Base-by-base conservation (phyloP, 2,329 filamentous ascomycete genomes). In the Chaetomiaceae sp. region DNA sequence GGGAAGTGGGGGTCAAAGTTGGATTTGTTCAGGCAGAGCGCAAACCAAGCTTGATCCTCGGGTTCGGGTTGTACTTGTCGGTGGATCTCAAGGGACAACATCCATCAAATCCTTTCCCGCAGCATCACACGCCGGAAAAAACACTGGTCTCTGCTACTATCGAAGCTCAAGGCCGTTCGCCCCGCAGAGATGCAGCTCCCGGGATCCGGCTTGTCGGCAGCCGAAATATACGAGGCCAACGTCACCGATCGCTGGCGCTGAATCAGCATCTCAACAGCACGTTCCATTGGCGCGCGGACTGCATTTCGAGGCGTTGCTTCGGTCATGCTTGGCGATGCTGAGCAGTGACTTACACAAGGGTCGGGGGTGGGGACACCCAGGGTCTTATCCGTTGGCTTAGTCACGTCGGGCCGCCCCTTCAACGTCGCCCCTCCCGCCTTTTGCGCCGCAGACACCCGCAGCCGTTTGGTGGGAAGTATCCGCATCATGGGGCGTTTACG, bases 191-290 rank as follows among this genome's bases (percentile, higher is more conserved):
- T n/a, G n/a, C n/a, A n/a, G n/a, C n/a, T n/a, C n/a, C n/a, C n/a
- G n/a, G n/a, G n/a, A n/a, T n/a, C n/a, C n/a, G n/a, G n/a, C n/a
- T n/a, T n/a, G n/a, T n/a, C n/a, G n/a, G n/a, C n/a, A n/a, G n/a
- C n/a, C n/a, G n/a, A n/a, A n/a, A n/a, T n/a, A 6, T 31, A 31
- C 27, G 27, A 31, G 14, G 27, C n/a, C n/a, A n/a, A n/a, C n/a
- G n/a, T n/a, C 4, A 31, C 8, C 8, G 4, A 3, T 31, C 27
- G 31, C 23, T 8, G 47, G 40, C 34, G 53, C 53, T 52, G 53
- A 55, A 51, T 55, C 53, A 55, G 43, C 53, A 15, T 31, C 15
- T 17, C 22, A 9, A 38, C n/a, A 23, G 47, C 37, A 54, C 14
- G 25, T 49, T 46, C 42, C 42, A 46, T 33, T 31, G 8, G 33